Evolutionary conservation across 495 filamentous ascomycete species (phyloP), one percentile per base, ranked within the genome.

Genomic region (Aspergillus wentii): DNA sequence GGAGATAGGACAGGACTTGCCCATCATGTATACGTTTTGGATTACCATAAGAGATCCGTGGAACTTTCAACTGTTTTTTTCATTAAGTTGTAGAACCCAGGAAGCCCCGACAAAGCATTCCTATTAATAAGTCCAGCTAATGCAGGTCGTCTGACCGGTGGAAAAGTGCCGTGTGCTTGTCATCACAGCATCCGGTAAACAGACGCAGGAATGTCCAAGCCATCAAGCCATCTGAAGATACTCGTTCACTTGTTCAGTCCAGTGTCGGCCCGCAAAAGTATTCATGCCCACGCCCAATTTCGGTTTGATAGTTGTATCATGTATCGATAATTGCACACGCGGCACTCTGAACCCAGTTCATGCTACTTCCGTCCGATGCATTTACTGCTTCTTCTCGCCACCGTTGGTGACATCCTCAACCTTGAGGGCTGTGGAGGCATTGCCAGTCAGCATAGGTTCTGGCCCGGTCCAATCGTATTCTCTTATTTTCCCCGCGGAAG

Each of bases 331-430:
- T 38, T 43, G 26, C 35, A 33, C 55, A 35, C 46, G 43, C 48
- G 54, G 38, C 43, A 57, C 50, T 49, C 56, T 51, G 44, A 53
- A 37, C 47, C 48, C 57, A 43, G 28, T 41, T 57, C 49, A 54
- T 30, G 36, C 30, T 49, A 42, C 31, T 53, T 58, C 46, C 49
- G 51, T 55, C 45, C 37, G 45, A 38, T 36, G 36, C 25, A 59
- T 66, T 66, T 69, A 69, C 55, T 63, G 56, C 68, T 76, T 80
- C 72, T 79, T 83, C 68, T 78, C 76, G 58, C 77, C 78, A 64
- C 81, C 82, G 73, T 83, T 84, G 55, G 81, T 77, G 53, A 86
- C 82, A 49, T 90, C 85, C 58, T 72, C 77, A 56, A 88, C 85
- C 53, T 75, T 76, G 50, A 88, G 80, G 44, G 71, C 85, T 90